These are phyloP conservation scores for Penicillium sp. DNA, from an alignment of 2,329 filamentous ascomycete genomes.

Conservation along the genomic window DNA sequence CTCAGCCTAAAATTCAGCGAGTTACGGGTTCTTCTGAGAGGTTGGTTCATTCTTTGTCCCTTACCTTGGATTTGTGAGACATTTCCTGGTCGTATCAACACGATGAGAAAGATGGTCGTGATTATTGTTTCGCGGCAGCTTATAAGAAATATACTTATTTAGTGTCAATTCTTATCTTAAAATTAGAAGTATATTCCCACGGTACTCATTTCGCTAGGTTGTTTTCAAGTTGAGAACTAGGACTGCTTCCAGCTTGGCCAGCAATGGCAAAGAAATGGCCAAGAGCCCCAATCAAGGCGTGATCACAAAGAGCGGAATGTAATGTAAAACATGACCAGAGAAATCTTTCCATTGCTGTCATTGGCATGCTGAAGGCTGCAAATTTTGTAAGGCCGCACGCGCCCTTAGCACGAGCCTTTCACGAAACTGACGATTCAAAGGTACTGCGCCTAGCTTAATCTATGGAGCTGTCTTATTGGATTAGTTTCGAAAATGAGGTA, in stretches of 20 bases:
- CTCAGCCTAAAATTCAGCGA: not conserved
- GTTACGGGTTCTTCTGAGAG: not conserved
- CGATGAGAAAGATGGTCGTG: not conserved
- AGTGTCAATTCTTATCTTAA: too few relatives aligned
- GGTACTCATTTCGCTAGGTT: too few relatives aligned
- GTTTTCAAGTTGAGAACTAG: too few relatives aligned
- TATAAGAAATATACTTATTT: too few relatives aligned
- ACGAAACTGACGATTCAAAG: not conserved
- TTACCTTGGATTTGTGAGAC: not conserved
- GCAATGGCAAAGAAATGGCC: too few relatives aligned
- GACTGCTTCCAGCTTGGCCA: too few relatives aligned
- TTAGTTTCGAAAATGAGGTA: constrained; percentile 1
- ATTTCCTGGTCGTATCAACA: not conserved
- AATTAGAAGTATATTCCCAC: too few relatives aligned
- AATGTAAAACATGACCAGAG: not conserved
- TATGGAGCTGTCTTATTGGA: constrained; percentile 3
- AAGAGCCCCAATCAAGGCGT: not conserved
- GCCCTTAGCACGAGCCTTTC: not conserved
- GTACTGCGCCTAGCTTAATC: not conserved
- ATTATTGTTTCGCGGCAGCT: too few relatives aligned
- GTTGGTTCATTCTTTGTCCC: not conserved
- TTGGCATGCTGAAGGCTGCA: not conserved
- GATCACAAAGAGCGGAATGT: not conserved
- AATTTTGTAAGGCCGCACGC: not conserved
- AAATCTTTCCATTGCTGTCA: not conserved